Evolutionary conservation across 2,329 filamentous ascomycete genomes (phyloP), one percentile per base, ranked within the genome.

Genomic region (Penicillium hordei): DNA sequence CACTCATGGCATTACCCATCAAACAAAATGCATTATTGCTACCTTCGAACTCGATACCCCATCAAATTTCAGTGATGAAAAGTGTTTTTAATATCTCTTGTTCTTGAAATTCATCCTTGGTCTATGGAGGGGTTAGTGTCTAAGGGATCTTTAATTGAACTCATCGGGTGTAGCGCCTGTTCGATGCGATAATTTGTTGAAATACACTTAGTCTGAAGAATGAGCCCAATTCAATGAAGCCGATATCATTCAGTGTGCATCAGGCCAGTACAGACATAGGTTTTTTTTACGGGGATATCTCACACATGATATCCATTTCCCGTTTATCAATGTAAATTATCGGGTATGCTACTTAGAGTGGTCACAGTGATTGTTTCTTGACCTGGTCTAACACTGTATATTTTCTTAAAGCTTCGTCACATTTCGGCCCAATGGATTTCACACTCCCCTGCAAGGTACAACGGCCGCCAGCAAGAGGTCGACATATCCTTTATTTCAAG

Each of bases 41-140:
- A 31, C 17, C 10, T 38, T 48, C 40, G 25, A 46, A 31, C 15
- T 48, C 40, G 33, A 53, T 53, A 53, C 51, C 51, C 50, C 31
- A 23, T 48, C 51, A 48, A 39, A 23, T 29, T 21, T n/a, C 25
- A 27, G n/a, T 53, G 15, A 13, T 53, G 42, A 23, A 45, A 17
- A 38, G 12, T 48, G 42, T 23, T n/a, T 13, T n/a, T 27, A 12
- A 23, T 23, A n/a, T 21, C 7, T 21, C 7, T 36, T 23, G 3
- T 25, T 33, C 15, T 10, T 39, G 9, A 21, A 48, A 29, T 48
- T 5, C 13, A 29, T 38, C 5, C 25, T 39, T 21, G 17, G 27
- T 19, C 27, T 33, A 19, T 43, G 8, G 15, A 13, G 38, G 40
- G 3, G n/a, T 53, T 29, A 13, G 4, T n/a, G 10, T 25, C 9